Evolutionary conservation across 306 rosid species (phyloP).

Genomic region (Vigna hirtella): DNA sequence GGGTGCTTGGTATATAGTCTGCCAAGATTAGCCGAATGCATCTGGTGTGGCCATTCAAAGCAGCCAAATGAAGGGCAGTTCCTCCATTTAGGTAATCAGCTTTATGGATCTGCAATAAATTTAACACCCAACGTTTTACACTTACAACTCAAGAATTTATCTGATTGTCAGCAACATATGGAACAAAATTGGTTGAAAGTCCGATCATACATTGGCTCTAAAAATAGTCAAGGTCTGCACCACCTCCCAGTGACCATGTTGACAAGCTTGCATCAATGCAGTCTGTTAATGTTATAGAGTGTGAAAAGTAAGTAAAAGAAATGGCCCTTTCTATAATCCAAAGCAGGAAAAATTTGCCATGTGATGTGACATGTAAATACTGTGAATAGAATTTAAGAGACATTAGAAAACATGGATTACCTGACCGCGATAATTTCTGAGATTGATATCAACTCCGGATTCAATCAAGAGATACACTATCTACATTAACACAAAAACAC

Average conservation of each 20-base stretch:
- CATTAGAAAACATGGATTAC: conserved; percentile 53
- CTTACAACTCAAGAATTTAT: conserved; percentile 32
- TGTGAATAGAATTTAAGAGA: conserved; percentile 14
- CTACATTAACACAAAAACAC: conserved; percentile 57
- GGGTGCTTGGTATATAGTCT: conserved; percentile 84
- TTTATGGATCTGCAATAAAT: conserved; percentile 74
- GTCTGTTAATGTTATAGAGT: conserved; percentile 64
- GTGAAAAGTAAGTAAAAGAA: conserved; percentile 12
- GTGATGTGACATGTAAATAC: conserved; percentile 22
- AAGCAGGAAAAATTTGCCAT: neutral
- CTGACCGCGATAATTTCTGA: conserved; percentile 98
- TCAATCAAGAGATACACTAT: conserved; percentile 85
- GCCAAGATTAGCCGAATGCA: conserved; percentile 83
- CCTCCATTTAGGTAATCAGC: conserved; percentile 96
- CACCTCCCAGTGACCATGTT: conserved; percentile 98
- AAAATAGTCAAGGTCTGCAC: conserved; percentile 78
- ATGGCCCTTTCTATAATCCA: neutral
- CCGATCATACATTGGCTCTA: conserved; percentile 72
- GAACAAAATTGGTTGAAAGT: conserved; percentile 26
- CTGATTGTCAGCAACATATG: neutral
- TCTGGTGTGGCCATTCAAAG: conserved; percentile 90
- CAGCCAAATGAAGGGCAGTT: conserved; percentile 94
- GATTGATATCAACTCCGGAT: conserved; percentile 94
- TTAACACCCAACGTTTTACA: conserved; percentile 29
- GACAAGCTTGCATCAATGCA: conserved; percentile 99